A percentile compares a stretch with the other conserved stretches of the same genome.
These are phyloP conservation scores for Hygrophorus pudorinus DNA, from an alignment of 768 basidiomycete species.

Conservation along the genomic window DNA sequence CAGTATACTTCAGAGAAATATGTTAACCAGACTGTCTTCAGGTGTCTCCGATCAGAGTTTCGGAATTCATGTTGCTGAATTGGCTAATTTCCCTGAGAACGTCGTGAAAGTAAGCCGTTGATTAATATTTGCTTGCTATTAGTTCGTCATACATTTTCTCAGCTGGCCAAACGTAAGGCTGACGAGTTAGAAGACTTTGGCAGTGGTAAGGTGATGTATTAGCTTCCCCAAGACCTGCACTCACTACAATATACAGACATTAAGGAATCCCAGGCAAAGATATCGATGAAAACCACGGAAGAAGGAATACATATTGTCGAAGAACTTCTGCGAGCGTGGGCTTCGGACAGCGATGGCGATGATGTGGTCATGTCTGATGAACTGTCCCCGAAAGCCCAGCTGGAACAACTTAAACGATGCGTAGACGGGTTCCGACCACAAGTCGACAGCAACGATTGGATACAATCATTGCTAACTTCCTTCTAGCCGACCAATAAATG, in stretches of 20 bases:
- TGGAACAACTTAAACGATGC: constrained; percentile 47
- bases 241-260: constrained; percentile 9
- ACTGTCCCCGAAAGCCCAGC: constrained; percentile 28
- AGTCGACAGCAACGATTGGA: constrained; percentile 76
- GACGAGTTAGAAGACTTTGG: constrained; percentile 87
- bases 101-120: constrained; percentile 65
- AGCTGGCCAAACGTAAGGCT: constrained; percentile 89
- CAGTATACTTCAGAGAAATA: constrained; percentile 1
- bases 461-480: constrained; percentile 44
- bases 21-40: constrained; percentile 16
- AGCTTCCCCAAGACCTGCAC: not conserved
- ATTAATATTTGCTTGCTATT: not conserved
- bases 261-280: constrained; percentile 28
- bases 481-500: constrained; percentile 14
- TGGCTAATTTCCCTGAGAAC: constrained; percentile 96
- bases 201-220: constrained; percentile 24
- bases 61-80: constrained; percentile 93
- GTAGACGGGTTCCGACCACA: constrained; percentile 55
- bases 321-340: constrained; percentile 62
- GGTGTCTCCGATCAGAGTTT: constrained; percentile 96
- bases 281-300: constrained; percentile 53
- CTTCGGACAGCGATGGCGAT: constrained; percentile 36
- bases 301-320: constrained; percentile 78
- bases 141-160: not conserved
- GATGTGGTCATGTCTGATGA: constrained; percentile 36